These are phyloP conservation scores for Adenanthera pavonina DNA, from an alignment of 306 rosid genomes.

Conservation along the genomic window DNA sequence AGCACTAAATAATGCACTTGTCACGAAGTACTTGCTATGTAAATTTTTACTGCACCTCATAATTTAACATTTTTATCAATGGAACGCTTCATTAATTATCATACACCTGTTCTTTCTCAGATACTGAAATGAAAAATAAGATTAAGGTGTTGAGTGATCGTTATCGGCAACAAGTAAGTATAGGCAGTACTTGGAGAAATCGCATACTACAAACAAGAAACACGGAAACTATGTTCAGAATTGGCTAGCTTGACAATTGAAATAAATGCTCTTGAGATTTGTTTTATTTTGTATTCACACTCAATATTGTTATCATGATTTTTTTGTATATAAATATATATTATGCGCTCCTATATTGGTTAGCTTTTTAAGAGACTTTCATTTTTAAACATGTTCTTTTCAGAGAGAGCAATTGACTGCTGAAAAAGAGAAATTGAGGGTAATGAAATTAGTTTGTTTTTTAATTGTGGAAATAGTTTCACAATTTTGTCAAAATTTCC, in stretches of 20 bases:
- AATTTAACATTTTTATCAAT: not conserved
- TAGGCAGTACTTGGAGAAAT: no score
- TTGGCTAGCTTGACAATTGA: slow-evolving; percentile 1
- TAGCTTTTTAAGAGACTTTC: slow-evolving; percentile 1
- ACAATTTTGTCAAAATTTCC: no score
- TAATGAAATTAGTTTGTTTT: not conserved
- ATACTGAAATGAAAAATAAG: slow-evolving; percentile 66
- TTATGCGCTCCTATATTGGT: not conserved
- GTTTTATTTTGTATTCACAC: not conserved
- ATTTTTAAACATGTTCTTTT: slow-evolving; percentile 27
- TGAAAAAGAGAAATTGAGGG: not conserved
- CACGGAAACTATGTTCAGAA: not conserved
- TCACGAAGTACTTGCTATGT: not conserved
- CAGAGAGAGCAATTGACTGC: slow-evolving; percentile 4
- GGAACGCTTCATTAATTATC: slow-evolving; percentile 14
- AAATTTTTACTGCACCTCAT: slow-evolving; percentile 13
- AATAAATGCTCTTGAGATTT: not conserved
- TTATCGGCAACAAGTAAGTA: no score
- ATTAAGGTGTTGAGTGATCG: slow-evolving; percentile 50
- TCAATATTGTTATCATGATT: slow-evolving; percentile 1
- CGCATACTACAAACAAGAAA: no score
- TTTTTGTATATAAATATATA: not conserved
- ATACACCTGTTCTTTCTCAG: slow-evolving; percentile 53
- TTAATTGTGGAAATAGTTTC: not conserved
- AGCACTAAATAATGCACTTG: not conserved